Evolutionary conservation across 257 asterid species (phyloP).

Genomic region (Ilex aquifolium): DNA sequence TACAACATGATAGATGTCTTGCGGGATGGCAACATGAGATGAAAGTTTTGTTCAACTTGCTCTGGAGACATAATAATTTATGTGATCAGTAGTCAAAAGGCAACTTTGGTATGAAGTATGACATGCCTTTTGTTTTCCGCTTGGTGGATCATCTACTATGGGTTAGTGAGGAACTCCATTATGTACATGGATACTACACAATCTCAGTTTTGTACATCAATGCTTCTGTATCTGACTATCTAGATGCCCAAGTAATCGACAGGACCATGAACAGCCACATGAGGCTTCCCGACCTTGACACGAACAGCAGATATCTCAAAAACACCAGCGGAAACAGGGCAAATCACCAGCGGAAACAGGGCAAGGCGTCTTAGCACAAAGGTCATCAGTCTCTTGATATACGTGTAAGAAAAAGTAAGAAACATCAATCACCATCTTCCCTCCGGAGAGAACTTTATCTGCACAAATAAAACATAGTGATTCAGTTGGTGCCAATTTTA

Average conservation of each 20-base stretch:
- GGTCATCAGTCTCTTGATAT: slow-evolving; percentile 49
- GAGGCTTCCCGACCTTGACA: slow-evolving; percentile 83
- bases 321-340: too few species aligned
- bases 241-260: slow-evolving; percentile 86
- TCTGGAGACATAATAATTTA: too few species aligned
- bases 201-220: background rate
- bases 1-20: slow-evolving; percentile 88
- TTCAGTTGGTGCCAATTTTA: background rate
- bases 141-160: too few species aligned
- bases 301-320: slow-evolving; percentile 61
- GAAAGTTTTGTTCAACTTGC: slow-evolving; percentile 3
- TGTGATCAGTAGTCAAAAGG: too few species aligned
- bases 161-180: too few species aligned
- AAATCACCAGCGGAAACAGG: slow-evolving; percentile 72
- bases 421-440: slow-evolving; percentile 65
- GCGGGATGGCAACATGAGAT: slow-evolving; percentile 92
- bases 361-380: slow-evolving; percentile 73
- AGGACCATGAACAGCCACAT: slow-evolving; percentile 71
- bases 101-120: too few species aligned
- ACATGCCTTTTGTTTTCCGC: too few species aligned
- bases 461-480: slow-evolving; percentile 17
- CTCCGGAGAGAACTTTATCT: slow-evolving; percentile 53
- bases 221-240: slow-evolving; percentile 44
- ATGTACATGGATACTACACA: too few species aligned
- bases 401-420: slow-evolving; percentile 42